These are phyloP conservation scores for Colletotrichum viniferum DNA, from an alignment of 2,329 filamentous ascomycete genomes.

Conservation along the genomic window DNA sequence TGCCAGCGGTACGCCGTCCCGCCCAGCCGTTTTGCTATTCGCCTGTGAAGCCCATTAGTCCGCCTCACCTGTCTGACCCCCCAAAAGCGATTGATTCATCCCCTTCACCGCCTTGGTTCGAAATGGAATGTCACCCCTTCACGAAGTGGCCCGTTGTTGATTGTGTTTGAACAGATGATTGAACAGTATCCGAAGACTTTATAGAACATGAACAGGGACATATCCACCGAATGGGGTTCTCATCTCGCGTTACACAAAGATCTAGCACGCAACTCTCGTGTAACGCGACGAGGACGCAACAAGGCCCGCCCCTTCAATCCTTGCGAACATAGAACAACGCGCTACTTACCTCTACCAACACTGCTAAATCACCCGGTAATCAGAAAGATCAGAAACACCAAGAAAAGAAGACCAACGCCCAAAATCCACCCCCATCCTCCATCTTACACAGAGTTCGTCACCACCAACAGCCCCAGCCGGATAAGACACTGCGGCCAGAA, in stretches of 20 bases:
- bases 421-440: neutral
- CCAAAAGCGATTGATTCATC: neutral
- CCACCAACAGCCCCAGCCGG: neutral
- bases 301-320: neutral
- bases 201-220: neutral
- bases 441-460: neutral
- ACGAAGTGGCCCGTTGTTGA: neutral
- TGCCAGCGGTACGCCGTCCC: conserved; percentile 14
- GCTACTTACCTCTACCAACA: neutral
- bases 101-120: neutral
- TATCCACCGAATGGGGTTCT: neutral
- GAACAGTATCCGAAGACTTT: neutral
- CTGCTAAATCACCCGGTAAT: neutral
- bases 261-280: neutral
- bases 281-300: neutral
- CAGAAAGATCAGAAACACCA: neutral
- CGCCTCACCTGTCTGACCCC: neutral
- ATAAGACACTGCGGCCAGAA: neutral
- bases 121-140: neutral
- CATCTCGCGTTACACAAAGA: neutral
- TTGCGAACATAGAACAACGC: accelerated
- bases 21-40: conserved; percentile 1
- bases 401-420: neutral
- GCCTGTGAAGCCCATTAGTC: neutral
- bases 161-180: neutral